These are phyloP conservation scores for Geosmithia morbida DNA, from an alignment of 2,329 filamentous ascomycete genomes.

Conservation along the genomic window DNA sequence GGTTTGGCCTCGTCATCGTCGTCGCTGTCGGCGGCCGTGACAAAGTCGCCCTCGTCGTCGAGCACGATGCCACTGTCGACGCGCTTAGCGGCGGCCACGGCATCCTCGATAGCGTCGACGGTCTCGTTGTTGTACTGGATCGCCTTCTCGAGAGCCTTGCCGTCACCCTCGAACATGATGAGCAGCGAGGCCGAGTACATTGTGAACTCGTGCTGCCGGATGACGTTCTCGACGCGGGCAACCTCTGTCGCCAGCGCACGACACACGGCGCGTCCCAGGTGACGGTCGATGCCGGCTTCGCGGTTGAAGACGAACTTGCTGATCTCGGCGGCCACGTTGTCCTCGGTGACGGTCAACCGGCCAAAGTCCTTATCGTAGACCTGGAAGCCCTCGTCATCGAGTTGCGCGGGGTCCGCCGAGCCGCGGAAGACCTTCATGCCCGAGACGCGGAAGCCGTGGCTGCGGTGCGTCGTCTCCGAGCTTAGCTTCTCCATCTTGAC, in stretches of 20 bases:
- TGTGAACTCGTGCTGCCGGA: constrained; percentile 41
- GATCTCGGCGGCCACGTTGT: constrained; percentile 40
- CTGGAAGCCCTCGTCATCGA: constrained; percentile 39
- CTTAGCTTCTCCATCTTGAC: constrained; percentile 45
- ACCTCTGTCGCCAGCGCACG: constrained; percentile 39
- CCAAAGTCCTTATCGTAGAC: constrained; percentile 52
- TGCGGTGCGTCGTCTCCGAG: constrained; percentile 42
- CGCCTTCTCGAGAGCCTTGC: constrained; percentile 33
- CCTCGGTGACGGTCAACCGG: constrained; percentile 32
- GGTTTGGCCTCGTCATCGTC: constrained; percentile 25
- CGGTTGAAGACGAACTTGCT: constrained; percentile 43
- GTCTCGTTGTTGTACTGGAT: constrained; percentile 38
- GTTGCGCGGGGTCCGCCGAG: constrained; percentile 31
- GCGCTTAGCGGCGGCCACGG: constrained; percentile 17
- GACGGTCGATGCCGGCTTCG: constrained; percentile 41
- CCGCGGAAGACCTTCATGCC: constrained; percentile 52
- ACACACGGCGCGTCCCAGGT: constrained; percentile 40
- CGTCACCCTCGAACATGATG: constrained; percentile 52
- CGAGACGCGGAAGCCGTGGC: constrained; percentile 47
- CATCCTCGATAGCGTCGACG: constrained; percentile 36
- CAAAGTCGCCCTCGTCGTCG: constrained; percentile 34
- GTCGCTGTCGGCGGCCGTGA: constrained; percentile 27
- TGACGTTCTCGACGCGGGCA: constrained; percentile 32
- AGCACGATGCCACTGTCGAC: constrained; percentile 42
- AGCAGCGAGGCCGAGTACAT: constrained; percentile 51